phyloP scores from a whole-genome alignment of 1,284 basidiomycete species.

The Papiliotrema flavescens region DNA sequence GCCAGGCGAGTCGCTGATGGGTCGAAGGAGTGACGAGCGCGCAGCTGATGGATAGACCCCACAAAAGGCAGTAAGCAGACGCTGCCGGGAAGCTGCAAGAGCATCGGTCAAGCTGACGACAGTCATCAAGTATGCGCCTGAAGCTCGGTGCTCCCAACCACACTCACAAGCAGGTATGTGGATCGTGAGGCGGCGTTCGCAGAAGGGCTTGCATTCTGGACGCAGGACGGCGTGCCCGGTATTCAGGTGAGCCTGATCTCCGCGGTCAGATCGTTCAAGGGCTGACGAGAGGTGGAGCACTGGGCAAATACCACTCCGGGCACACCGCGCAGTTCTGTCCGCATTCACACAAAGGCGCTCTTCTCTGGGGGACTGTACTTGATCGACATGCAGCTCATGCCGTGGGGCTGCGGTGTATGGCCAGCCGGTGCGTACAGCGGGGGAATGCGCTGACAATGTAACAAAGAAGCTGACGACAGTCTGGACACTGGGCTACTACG shows the following conservation, averaged over 20 bases:
- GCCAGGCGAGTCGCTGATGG: conserved; percentile 1
- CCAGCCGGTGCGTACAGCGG: conserved; percentile 62
- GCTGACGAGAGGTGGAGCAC: conserved; percentile 34
- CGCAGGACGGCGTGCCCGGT: conserved; percentile 23
- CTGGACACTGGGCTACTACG: conserved; percentile 44
- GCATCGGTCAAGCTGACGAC: not conserved
- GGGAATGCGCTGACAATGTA: not conserved
- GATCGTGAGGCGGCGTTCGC: conserved; percentile 20
- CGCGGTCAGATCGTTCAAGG: not conserved
- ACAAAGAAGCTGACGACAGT: conserved; percentile 20
- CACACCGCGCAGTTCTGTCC: conserved; percentile 51
- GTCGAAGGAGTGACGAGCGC: too few species aligned
- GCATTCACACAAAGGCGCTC: conserved; percentile 63
- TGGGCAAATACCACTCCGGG: conserved; percentile 23
- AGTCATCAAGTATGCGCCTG: conserved; percentile 1
- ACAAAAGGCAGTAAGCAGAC: conserved; percentile 37
- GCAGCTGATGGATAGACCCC: conserved; percentile 23
- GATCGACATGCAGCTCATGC: conserved; percentile 70
- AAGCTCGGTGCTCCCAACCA: not conserved
- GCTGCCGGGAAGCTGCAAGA: not conserved
- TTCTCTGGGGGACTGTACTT: conserved; percentile 71
- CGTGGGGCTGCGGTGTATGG: conserved; percentile 75
- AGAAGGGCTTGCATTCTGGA: conserved; percentile 35
- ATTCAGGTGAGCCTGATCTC: conserved; percentile 24
- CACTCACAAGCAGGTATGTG: conserved; percentile 21